Conservation (phyloP, 2,329 filamentous ascomycete species). For the Penicillium crustosum region DNA sequence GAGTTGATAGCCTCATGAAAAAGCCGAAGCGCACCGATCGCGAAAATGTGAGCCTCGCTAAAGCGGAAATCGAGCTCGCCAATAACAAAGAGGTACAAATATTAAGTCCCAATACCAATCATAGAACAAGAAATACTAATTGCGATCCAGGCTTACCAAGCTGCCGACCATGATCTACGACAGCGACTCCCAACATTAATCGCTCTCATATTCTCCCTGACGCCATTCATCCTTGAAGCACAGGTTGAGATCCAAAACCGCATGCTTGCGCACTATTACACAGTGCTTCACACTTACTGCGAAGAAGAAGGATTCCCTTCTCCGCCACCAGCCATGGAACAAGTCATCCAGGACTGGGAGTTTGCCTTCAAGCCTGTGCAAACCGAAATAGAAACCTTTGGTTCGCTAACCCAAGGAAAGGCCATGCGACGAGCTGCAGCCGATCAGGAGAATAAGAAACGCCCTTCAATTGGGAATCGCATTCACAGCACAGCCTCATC, state of each 20-base stretch:
- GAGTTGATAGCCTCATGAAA: slow-evolving; percentile 66
- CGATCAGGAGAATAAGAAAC: slow-evolving; percentile 15
- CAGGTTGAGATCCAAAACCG: slow-evolving; percentile 77
- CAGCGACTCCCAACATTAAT: slow-evolving; percentile 70
- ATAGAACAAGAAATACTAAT: not conserved
- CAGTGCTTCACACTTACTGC: slow-evolving; percentile 71
- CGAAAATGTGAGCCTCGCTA: slow-evolving; percentile 69
- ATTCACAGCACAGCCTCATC: slow-evolving; percentile 27
- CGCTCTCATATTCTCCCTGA: slow-evolving; percentile 67
- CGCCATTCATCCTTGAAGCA: slow-evolving; percentile 67
- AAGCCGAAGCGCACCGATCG: slow-evolving; percentile 70
- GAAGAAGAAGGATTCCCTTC: slow-evolving; percentile 67
- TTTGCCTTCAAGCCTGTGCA: slow-evolving; percentile 62
- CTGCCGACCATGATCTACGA: slow-evolving; percentile 72
- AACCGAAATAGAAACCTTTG: slow-evolving; percentile 65
- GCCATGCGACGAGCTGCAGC: slow-evolving; percentile 59
- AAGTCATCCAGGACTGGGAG: slow-evolving; percentile 68
- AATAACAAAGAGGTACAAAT: slow-evolving; percentile 61
- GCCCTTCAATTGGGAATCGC: slow-evolving; percentile 44
- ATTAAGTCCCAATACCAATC: not conserved
- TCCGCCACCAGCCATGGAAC: slow-evolving; percentile 69
- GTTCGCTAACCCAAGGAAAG: slow-evolving; percentile 66
- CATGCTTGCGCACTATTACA: slow-evolving; percentile 76
- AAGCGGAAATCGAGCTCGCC: slow-evolving; percentile 69
- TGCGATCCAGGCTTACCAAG: slow-evolving; percentile 63